phyloP scores from a whole-genome alignment of 1,284 basidiomycete genomes.

The Boletus sp. region DNA sequence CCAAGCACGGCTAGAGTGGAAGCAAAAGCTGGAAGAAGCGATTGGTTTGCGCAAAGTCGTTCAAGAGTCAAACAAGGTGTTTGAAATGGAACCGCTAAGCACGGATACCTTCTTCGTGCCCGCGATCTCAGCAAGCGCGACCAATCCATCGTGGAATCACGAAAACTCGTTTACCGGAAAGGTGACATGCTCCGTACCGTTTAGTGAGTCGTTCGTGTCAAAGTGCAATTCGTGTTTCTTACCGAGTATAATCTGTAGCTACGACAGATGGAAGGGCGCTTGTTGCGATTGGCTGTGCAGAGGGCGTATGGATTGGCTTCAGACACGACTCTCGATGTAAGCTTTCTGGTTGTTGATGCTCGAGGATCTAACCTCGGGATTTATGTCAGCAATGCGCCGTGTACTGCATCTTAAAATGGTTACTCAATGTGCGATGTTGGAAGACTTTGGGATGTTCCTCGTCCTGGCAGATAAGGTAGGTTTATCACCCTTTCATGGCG shows the following conservation, averaged over 20 bases:
- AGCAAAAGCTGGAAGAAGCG: slow-evolving; percentile 84
- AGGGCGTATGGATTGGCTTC: slow-evolving; percentile 97
- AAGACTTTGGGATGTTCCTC: slow-evolving; percentile 93
- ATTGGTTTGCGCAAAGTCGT: slow-evolving; percentile 81
- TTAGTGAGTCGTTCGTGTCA: slow-evolving; percentile 56
- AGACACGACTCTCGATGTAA: slow-evolving; percentile 80
- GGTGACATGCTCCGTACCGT: slow-evolving; percentile 91
- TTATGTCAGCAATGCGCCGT: slow-evolving; percentile 68
- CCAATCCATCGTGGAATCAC: slow-evolving; percentile 59
- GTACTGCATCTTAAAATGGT: slow-evolving; percentile 89
- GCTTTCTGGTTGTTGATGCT: slow-evolving; percentile 24
- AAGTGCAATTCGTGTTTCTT: neutral
- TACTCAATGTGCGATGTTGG: slow-evolving; percentile 90
- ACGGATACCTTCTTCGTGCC: slow-evolving; percentile 81
- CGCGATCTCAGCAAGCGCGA: slow-evolving; percentile 46
- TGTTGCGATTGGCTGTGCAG: slow-evolving; percentile 90
- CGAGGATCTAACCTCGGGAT: slow-evolving; percentile 1
- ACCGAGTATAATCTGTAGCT: slow-evolving; percentile 39
- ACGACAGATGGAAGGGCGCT: slow-evolving; percentile 81
- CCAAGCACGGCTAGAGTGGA: slow-evolving; percentile 81
- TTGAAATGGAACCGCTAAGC: slow-evolving; percentile 84
- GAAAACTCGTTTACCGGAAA: slow-evolving; percentile 78
- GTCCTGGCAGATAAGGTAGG: slow-evolving; percentile 87
- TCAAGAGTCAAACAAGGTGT: slow-evolving; percentile 89
- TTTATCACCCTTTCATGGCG: neutral